Evolutionary conservation across 768 basidiomycete species (phyloP).

Genomic region (Panaeolus papilionaceus): DNA sequence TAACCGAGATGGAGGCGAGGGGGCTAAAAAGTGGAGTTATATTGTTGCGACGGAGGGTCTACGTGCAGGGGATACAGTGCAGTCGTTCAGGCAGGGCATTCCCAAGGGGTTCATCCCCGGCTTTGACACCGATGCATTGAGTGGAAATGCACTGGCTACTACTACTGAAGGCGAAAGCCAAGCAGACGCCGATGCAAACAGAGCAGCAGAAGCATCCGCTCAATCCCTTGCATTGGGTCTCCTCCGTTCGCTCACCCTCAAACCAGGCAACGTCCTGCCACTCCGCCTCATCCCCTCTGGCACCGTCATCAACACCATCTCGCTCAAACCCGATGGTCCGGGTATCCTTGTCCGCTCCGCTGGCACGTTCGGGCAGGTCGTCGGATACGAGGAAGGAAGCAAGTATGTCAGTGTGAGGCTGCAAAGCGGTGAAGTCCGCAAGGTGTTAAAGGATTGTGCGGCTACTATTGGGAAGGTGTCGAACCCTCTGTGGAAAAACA

Average conservation of each 20-base stretch:
- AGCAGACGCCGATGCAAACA: conserved; percentile 24
- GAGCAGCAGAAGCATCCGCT: conserved; percentile 43
- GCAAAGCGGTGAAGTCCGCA: conserved; percentile 92
- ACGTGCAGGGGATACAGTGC: conserved; percentile 86
- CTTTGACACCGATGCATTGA: conserved; percentile 36
- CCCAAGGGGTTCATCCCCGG: conserved; percentile 76
- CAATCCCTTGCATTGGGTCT: conserved; percentile 82
- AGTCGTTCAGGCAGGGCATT: conserved; percentile 86
- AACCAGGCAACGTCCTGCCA: conserved; percentile 93
- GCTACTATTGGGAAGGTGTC: conserved; percentile 93
- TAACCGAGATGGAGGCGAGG: conserved; percentile 62
- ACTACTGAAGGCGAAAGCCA: conserved; percentile 20
- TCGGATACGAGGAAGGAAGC: conserved; percentile 75
- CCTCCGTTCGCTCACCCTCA: conserved; percentile 82
- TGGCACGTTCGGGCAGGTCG: conserved; percentile 83
- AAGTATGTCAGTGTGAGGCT: conserved; percentile 84
- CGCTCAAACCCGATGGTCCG: conserved; percentile 76
- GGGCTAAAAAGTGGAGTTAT: conserved; percentile 77
- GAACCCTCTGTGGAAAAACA: conserved; percentile 88
- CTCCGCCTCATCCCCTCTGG: conserved; percentile 91
- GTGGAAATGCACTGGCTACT: conserved; percentile 25
- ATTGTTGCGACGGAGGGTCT: conserved; percentile 92
- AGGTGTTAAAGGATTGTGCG: conserved; percentile 78
- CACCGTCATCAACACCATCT: conserved; percentile 87
- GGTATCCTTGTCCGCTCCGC: conserved; percentile 90